These are phyloP conservation scores for Vicia sativa DNA, from an alignment of 306 rosid genomes.

Conservation along the genomic window DNA sequence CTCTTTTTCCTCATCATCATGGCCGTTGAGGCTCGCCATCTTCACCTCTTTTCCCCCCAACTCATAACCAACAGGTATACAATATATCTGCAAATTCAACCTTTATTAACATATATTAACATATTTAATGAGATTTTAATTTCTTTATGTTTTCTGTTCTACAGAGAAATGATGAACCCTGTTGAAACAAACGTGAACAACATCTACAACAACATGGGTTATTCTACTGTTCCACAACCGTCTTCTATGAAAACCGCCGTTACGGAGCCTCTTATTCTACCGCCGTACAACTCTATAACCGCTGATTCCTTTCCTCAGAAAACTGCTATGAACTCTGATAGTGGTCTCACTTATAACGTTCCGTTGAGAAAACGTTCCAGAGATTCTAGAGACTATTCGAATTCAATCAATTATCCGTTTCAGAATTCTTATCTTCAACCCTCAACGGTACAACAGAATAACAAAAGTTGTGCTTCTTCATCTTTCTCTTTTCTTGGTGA, in stretches of 20 bases:
- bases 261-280: conserved; percentile 47
- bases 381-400: conserved; percentile 36
- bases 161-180: conserved; percentile 66
- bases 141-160: not conserved
- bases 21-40: conserved; percentile 92
- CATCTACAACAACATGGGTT: conserved; percentile 46
- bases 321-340: conserved; percentile 63
- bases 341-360: conserved; percentile 60
- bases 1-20: conserved; percentile 35
- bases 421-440: conserved; percentile 22
- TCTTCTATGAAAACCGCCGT: conserved; percentile 49
- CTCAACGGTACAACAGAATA: not conserved
- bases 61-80: conserved; percentile 61
- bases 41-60: conserved; percentile 68
- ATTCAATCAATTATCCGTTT: conserved; percentile 35
- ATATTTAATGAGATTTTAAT: not conserved
- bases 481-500: conserved; percentile 79
- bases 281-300: conserved; percentile 46
- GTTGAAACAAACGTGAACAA: conserved; percentile 43
- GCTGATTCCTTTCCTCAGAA: conserved; percentile 53
- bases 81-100: no score
- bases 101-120: not conserved
- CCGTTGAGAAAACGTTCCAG: conserved; percentile 69
- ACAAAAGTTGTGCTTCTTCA: conserved; percentile 40
- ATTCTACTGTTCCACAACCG: conserved; percentile 47